Evolutionary conservation across 2,329 filamentous ascomycete genomes (phyloP), one percentile per base, ranked within the genome.

Genomic region (Neonectria ditissima): DNA sequence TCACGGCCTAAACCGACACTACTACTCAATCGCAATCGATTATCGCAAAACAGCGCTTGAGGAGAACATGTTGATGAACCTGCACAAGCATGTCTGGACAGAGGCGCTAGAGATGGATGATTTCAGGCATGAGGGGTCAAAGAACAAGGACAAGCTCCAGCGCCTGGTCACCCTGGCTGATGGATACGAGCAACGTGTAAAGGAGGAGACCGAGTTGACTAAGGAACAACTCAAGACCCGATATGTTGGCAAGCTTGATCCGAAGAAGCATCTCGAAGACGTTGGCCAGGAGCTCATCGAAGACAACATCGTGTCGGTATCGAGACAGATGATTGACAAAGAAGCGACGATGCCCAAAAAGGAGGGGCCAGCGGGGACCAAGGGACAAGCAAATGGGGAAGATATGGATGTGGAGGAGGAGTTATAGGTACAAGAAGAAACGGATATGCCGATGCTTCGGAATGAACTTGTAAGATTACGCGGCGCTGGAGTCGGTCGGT

Each of bases 41-140:
- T 99, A 99, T 82, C 88, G 95, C 77, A 99, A 99, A 85, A 97
- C 95, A 0, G 95, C 93, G 1, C 85, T 99, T 54, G 96, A 99
- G 80, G 97, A 99, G 85, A 98, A 97, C 81, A 99, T 99, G 96
- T 82, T 99, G 75, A 99, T 99, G 97, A 99, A 99, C 79, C 84
- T 99, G 70, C 96, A 99, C 87, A 99, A 99, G 86, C 96, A 98
- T 73, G 94, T 97, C 47, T 99, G 96, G 96, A 99, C 97, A 1
- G 96, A 99, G 80, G 96, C 95, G 5, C 81, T 99, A 69, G 89
- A 97, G 78, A 98, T 99, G 94, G 92, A 95, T 65, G 94, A 98
- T 80, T 99, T 99, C 86, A 88, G 90, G 69, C 83, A 88, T 61
- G 95, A 98, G 77, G 93, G 90, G 59, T 85, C 89, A 69, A 89